Evolutionary conservation across 345 rosid genomes (phyloP), one percentile per base, ranked within the genome.

Genomic region (Ceriops zippeliana): DNA sequence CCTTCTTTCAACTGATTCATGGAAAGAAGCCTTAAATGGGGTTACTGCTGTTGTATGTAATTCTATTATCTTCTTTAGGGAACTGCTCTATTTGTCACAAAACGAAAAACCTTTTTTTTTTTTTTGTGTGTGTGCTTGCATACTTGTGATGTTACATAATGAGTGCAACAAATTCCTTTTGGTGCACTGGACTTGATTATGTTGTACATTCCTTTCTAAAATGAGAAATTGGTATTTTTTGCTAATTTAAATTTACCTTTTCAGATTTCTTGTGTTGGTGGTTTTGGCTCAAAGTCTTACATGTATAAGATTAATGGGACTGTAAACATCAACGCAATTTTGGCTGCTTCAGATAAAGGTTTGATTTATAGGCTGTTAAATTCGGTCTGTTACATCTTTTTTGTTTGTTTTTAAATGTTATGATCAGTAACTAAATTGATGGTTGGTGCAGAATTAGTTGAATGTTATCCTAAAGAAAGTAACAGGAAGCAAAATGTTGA

Each of bases 301-400:
- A 96, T 96, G 99, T 90, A 96, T 73, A 92, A 96, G 83, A 87
- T 89, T 71, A 96, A 96, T 5, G 99, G 99, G 31, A 89, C 99
- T 64, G 96, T 98, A 62, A 91, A 96, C 81, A 86, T 92, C 71
- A 89, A 90, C 78, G 98, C 98, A 38, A 84, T 96, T 75, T 84
- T 92, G 82, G 95, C 87, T 74, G 99, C 99, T 75, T 75, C 90
- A 21, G 98, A 92, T 66, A 79, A 89, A 82, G 99, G 98, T 92
- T 78, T 46, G 10, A 22, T 5, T 53, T 52, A 58, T 46, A 4
- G 34, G 53, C 19, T 34, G 32, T 20, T 51, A 37, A 32, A 35
- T 35, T 62, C 62, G 38, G 21, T 30, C 5, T 68, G n/a, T 47
- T 24, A 5, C 20, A 49, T 19, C 5, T 5, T 32, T 9, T 30